phyloP scores from a whole-genome alignment of 495 filamentous ascomycete genomes.

The Talaromyces borbonicus region DNA sequence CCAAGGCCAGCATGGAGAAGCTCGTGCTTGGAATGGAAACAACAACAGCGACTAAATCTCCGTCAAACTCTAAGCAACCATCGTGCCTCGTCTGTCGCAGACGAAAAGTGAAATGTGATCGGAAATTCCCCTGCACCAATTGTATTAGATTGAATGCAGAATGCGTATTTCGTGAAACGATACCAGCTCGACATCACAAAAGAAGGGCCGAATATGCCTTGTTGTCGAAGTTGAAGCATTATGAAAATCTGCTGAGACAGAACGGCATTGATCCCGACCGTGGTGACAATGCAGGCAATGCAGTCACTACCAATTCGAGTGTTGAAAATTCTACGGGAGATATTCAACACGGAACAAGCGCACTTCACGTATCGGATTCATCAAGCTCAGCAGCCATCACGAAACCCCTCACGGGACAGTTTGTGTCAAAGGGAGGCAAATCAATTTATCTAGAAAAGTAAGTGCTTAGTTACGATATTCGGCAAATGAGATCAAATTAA shows the following conservation, averaged over 20 bases:
- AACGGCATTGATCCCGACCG: background rate
- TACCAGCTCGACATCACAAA: background rate
- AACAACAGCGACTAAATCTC: background rate
- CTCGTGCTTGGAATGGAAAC: too few species aligned
- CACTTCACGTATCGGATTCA: background rate
- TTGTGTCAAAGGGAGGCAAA: background rate
- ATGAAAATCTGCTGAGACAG: constrained; percentile 1
- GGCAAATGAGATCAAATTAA: too few species aligned
- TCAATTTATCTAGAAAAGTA: constrained; percentile 4
- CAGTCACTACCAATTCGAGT: background rate
- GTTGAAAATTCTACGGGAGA: background rate
- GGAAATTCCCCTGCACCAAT: constrained; percentile 14
- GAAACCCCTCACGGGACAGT: background rate
- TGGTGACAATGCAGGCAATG: background rate
- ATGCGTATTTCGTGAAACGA: constrained; percentile 2
- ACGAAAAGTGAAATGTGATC: constrained; percentile 22
- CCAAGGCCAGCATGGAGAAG: too few species aligned
- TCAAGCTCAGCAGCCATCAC: background rate
- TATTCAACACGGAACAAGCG: background rate
- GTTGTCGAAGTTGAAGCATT: constrained; percentile 1
- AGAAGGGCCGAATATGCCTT: constrained; percentile 1
- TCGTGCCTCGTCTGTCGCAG: constrained; percentile 12
- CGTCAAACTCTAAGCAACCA: constrained; percentile 1
- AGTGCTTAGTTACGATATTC: background rate
- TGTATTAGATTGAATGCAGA: constrained; percentile 8